phyloP scores from a whole-genome alignment of 345 rosid species.

The Salix koriyanagi region DNA sequence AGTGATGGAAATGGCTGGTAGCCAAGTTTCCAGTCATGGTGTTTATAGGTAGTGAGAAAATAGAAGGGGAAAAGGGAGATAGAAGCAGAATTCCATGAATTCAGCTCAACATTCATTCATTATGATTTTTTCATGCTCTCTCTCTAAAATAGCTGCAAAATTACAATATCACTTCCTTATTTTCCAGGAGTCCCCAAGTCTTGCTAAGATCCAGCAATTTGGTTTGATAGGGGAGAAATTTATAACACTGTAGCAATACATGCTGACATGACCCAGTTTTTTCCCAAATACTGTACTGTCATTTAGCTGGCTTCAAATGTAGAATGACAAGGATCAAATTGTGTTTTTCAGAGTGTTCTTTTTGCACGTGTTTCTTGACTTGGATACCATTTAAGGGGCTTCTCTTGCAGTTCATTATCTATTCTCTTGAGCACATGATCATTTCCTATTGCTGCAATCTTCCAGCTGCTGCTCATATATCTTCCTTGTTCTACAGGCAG shows the following conservation, averaged over 20 bases:
- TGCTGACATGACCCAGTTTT: neutral
- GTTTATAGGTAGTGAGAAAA: neutral
- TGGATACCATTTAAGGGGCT: neutral
- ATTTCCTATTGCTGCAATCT: slow-evolving; percentile 3
- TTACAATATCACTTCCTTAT: too few species aligned
- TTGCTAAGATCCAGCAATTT: neutral
- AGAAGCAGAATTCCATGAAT: neutral
- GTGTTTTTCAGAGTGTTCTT: neutral
- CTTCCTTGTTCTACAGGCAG: slow-evolving; percentile 44
- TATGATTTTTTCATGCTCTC: neutral
- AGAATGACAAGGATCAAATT: neutral
- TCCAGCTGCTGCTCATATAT: slow-evolving; percentile 6
- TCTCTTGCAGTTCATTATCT: neutral
- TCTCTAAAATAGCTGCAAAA: too few species aligned
- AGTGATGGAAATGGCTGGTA: neutral
- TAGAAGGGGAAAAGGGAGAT: neutral
- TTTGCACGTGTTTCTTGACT: neutral
- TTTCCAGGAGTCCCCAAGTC: too few species aligned
- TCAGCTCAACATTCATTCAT: neutral
- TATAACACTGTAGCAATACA: neutral
- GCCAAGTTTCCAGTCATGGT: neutral
- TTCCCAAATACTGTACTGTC: neutral
- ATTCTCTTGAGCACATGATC: neutral
- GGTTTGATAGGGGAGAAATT: neutral
- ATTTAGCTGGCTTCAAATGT: neutral